Conservation (phyloP, 257 asterid species). For the Solanum boliviense region DNA sequence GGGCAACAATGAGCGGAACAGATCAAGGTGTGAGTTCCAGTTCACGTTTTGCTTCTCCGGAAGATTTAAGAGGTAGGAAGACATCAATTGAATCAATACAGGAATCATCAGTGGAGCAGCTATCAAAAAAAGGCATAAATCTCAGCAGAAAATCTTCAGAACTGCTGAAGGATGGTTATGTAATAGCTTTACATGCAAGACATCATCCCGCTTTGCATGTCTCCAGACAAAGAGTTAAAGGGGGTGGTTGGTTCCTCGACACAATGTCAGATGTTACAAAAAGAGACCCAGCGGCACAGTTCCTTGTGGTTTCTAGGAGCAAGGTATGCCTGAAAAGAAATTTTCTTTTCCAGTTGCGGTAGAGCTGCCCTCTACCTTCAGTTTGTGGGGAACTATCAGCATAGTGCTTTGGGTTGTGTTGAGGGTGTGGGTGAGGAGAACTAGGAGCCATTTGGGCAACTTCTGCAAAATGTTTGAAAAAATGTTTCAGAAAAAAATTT, state of each 20-base stretch:
- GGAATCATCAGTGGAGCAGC: constrained; percentile 46
- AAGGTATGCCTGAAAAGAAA: constrained; percentile 44
- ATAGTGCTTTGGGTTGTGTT: not conserved
- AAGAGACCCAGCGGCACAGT: constrained; percentile 99
- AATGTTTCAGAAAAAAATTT: not conserved
- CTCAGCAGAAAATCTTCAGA: constrained; percentile 47
- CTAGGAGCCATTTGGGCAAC: not conserved
- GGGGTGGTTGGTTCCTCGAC: constrained; percentile 99
- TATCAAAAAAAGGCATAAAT: constrained; percentile 34
- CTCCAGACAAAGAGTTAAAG: constrained; percentile 85
- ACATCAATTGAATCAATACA: constrained; percentile 43
- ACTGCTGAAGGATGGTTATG: constrained; percentile 74
- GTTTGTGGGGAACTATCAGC: not conserved
- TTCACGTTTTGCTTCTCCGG: constrained; percentile 92
- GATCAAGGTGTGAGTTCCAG: constrained; percentile 87
- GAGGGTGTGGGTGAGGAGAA: not conserved
- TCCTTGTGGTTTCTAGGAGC: constrained; percentile 75
- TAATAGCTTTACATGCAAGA: constrained; percentile 75
- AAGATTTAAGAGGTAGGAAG: constrained; percentile 64
- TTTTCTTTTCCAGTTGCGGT: not conserved
- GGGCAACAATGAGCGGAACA: constrained; percentile 76
- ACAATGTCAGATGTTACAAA: constrained; percentile 68
- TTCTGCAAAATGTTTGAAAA: not conserved
- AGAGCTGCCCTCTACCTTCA: not conserved
- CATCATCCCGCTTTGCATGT: constrained; percentile 71